Evolutionary conservation across 768 basidiomycete genomes (phyloP), one percentile per base, ranked within the genome.

Genomic region (Hygrophoropsis aurantiaca): DNA sequence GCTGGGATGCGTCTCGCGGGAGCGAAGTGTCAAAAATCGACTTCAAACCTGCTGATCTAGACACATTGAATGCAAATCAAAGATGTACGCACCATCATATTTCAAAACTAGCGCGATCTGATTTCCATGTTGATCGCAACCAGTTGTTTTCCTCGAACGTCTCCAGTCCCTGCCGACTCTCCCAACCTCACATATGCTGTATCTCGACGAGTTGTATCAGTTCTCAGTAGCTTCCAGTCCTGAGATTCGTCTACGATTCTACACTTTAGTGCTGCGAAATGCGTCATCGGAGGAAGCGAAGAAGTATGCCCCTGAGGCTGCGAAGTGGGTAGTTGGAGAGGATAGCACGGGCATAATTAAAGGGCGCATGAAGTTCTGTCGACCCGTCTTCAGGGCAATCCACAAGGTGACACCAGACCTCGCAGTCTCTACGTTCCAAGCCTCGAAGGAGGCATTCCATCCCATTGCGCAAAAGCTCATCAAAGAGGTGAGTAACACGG

Each of bases 101-200:
- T 35, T 25, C 42, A 18, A 35, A 2, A 8, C 21, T 2, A 6
- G 16, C 7, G 19, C 21, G 33, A 32, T 47, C 53, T 18, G 47
- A 18, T 2, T n/a, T 4, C 24, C 25, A 3, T 1, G 3, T 16
- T 30, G 8, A n/a, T n/a, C n/a, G n/a, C n/a, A n/a, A n/a, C n/a
- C 51, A 79, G 78, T 75, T 37, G 78, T 82, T 42, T 82, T 84
- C 68, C 72, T 84, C 47, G 76, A 82, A 55, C 73, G 71, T 42
- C 64, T 84, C 8, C 71, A 78, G 51, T 57, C 37, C 11, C 71
- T 67, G 42, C 39, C 64, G 0, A 54, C 77, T 0, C 69, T 82
- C 19, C 78, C 82, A 0, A 49, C 66, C 1, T 27, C 59, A 0
- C 75, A 76, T 53, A 58, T 81, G 30, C 48, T 53, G 4, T 61